phyloP scores from a whole-genome alignment of 148 eudicot genomes.

The Amaranthus hypochondriacus region DNA sequence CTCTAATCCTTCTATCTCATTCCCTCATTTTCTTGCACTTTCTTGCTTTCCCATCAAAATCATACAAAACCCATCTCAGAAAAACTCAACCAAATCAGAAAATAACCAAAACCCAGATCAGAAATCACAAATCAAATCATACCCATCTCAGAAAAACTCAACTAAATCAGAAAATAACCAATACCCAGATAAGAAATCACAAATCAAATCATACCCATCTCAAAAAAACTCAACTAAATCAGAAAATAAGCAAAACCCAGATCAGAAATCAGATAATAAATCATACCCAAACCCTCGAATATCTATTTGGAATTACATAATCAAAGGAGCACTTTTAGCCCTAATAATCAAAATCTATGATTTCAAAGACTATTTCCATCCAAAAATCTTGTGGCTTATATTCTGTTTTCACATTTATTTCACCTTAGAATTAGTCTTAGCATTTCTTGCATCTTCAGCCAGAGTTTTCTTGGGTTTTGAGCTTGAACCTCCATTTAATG shows the following conservation, averaged over 20 bases:
- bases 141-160: background rate
- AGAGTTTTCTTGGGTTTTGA: conserved; percentile 29
- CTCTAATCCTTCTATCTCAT: conserved; percentile 28
- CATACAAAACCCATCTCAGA: conserved; percentile 5
- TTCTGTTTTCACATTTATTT: conserved; percentile 38
- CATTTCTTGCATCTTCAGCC: conserved; percentile 21
- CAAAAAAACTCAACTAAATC: conserved; percentile 3
- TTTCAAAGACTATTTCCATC: conserved; percentile 29
- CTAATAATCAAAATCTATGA: conserved; percentile 24
- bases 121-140: background rate
- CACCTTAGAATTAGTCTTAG: conserved; percentile 35
- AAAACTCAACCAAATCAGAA: conserved; percentile 1
- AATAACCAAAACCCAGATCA: conserved; percentile 2
- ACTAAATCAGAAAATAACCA: background rate
- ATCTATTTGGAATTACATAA: conserved; percentile 25
- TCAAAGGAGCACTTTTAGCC: conserved; percentile 30
- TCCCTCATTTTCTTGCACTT: conserved; percentile 29
- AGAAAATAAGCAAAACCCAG: background rate
- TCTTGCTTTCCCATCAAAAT: conserved; percentile 43
- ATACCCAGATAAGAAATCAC: background rate
- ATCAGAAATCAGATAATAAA: conserved; percentile 5
- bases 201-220: conserved; percentile 14
- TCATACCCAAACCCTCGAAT: background rate
- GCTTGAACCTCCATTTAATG: conserved; percentile 43
- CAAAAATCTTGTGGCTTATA: conserved; percentile 25